Evolutionary conservation across 1,284 basidiomycete species (phyloP).

Genomic region (Wolfiporia cocos): DNA sequence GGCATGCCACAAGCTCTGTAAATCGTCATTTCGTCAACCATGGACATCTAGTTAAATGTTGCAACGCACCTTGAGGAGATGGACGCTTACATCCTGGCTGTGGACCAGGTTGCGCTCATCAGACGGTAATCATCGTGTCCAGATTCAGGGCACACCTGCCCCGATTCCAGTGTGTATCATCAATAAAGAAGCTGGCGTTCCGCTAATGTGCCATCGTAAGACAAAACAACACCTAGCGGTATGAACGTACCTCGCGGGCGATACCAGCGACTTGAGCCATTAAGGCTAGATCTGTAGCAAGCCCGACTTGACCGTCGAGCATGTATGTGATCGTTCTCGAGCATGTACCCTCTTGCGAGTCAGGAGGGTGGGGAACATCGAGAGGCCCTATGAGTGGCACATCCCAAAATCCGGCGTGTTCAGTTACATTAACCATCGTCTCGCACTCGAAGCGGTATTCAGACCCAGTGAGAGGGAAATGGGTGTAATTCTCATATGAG

Average conservation of each 20-base stretch:
- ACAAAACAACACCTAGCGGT: slow-evolving; percentile 25
- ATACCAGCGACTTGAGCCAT: slow-evolving; percentile 61
- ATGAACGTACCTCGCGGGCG: slow-evolving; percentile 48
- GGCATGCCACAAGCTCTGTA: slow-evolving; percentile 68
- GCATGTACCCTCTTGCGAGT: slow-evolving; percentile 35
- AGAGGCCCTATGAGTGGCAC: slow-evolving; percentile 22
- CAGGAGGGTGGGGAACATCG: slow-evolving; percentile 44
- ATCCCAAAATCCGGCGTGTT: slow-evolving; percentile 53
- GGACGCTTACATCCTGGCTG: slow-evolving; percentile 58
- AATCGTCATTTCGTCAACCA: too few relatives aligned
- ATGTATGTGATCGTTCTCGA: slow-evolving; percentile 61
- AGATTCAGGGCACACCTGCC: slow-evolving; percentile 55
- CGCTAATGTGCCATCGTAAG: slow-evolving; percentile 15
- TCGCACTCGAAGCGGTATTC: slow-evolving; percentile 54
- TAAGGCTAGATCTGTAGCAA: slow-evolving; percentile 56
- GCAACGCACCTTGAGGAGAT: slow-evolving; percentile 47
- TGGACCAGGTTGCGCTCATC: slow-evolving; percentile 52
- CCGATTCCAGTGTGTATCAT: slow-evolving; percentile 56
- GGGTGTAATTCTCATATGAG: slow-evolving; percentile 54
- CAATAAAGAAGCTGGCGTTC: slow-evolving; percentile 29
- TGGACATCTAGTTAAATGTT: slow-evolving; percentile 1
- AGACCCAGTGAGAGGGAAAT: slow-evolving; percentile 48
- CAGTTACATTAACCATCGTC: slow-evolving; percentile 43
- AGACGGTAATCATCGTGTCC: too few relatives aligned
- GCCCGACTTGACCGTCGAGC: slow-evolving; percentile 58